phyloP scores from a whole-genome alignment of 176 grass and related monocot species.

The Puccinellia tenuiflora region DNA sequence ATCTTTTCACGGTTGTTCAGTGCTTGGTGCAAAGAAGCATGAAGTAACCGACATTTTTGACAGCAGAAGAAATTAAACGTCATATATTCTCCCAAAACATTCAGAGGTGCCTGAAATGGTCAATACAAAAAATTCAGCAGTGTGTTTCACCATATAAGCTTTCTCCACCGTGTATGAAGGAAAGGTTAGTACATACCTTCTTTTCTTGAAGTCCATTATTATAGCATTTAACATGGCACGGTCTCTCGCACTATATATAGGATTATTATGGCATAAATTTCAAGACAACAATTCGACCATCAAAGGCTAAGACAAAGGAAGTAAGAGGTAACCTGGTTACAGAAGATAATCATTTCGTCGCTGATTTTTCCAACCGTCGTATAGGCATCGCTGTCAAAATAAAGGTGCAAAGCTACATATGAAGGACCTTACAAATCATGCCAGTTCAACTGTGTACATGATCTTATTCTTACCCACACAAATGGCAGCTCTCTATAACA shows the following conservation, averaged over 20 bases:
- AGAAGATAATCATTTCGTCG: conserved; percentile 52
- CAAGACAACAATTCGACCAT: conserved; percentile 10
- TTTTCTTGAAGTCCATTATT: conserved; percentile 4
- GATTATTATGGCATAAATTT: conserved; percentile 26
- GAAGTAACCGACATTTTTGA: conserved; percentile 30
- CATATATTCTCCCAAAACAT: conserved; percentile 39
- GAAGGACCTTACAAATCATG: conserved; percentile 14
- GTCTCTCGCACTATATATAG: conserved; percentile 63
- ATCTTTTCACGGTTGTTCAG: conserved; percentile 37
- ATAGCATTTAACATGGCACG: conserved; percentile 67
- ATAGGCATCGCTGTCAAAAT: conserved; percentile 37
- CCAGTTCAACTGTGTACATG: conserved; percentile 15
- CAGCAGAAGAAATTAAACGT: conserved; percentile 37
- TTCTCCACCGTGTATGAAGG: conserved; percentile 15
- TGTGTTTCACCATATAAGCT: conserved; percentile 17
- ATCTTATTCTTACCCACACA: conserved; percentile 56
- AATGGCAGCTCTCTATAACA: conserved; percentile 37
- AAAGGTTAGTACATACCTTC: conserved; percentile 31
- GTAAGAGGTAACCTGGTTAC: conserved; percentile 58
- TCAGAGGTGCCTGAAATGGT: conserved; percentile 38
- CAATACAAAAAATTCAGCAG: conserved; percentile 7
- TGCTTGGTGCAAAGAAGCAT: conserved; percentile 26
- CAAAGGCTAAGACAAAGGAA: conserved; percentile 13
- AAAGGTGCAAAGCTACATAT: conserved; percentile 23
- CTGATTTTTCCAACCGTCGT: conserved; percentile 32